Percentiles rank a stretch among this genome's conserved stretches.
Conservation (phyloP, 2,329 filamentous ascomycete species). For the Hymenoscyphus salicellus region DNA sequence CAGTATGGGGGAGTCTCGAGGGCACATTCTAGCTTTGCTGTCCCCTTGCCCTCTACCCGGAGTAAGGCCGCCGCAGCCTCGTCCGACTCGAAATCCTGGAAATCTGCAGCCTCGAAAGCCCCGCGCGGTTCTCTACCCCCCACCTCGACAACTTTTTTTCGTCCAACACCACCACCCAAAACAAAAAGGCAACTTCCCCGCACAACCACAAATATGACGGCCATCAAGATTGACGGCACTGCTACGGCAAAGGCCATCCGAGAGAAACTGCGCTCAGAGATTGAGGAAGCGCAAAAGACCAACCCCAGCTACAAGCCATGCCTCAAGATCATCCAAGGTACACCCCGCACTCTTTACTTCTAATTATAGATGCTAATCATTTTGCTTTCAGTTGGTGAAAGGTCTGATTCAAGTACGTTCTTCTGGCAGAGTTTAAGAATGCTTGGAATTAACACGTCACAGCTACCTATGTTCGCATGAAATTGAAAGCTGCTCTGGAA, state of each 20-base stretch:
- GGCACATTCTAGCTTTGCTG: neutral
- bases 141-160: conserved; percentile 10
- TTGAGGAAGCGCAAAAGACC: conserved; percentile 72
- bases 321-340: conserved; percentile 93
- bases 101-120: conserved; percentile 13
- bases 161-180: conserved; percentile 14
- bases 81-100: neutral
- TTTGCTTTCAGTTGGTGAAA: conserved; percentile 69
- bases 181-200: conserved; percentile 44
- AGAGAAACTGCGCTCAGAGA: conserved; percentile 74
- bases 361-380: conserved; percentile 16
- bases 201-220: conserved; percentile 68
- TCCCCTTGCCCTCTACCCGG: neutral
- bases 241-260: conserved; percentile 91
- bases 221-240: conserved; percentile 90
- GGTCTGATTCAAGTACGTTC: conserved; percentile 78
- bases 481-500: conserved; percentile 93
- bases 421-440: neutral
- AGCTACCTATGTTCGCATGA: conserved; percentile 99
- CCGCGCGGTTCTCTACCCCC: conserved; percentile 30
- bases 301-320: conserved; percentile 88
- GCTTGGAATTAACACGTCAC: conserved; percentile 6
- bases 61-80: conserved; percentile 1
- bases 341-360: neutral
- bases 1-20: neutral